phyloP scores from a whole-genome alignment of 306 rosid species.

The Ochetophila trinervis region DNA sequence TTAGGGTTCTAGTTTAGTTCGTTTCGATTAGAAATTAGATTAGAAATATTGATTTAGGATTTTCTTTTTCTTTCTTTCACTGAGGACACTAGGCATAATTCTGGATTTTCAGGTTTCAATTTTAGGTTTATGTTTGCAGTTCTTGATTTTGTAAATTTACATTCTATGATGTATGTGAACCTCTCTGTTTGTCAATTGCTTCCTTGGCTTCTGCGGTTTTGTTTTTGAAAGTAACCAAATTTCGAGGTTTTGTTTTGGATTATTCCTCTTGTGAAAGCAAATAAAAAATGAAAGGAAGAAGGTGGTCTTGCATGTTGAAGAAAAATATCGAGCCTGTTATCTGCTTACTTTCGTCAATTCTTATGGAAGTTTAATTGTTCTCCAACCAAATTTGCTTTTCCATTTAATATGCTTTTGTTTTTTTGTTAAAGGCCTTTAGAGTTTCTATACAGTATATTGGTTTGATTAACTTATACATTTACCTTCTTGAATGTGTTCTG shows the following conservation, averaged over 20 bases:
- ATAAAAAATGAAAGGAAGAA: no score
- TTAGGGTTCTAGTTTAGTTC: slow-evolving; percentile 9
- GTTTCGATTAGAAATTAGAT: no score
- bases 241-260: no score
- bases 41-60: background rate
- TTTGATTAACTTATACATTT: background rate
- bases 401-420: background rate
- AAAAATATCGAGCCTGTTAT: no score
- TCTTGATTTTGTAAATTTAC: background rate
- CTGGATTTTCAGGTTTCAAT: background rate
- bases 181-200: background rate
- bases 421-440: background rate
- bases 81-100: background rate
- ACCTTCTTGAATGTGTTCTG: slow-evolving; percentile 16
- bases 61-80: background rate
- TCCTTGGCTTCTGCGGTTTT: no score
- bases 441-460: background rate
- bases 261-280: no score
- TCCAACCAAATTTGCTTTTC: background rate
- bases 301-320: no score
- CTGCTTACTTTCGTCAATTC: no score
- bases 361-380: background rate
- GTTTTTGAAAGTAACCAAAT: no score
- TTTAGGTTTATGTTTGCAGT: no score
- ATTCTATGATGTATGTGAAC: background rate